phyloP scores from a whole-genome alignment of 371 early-diverging fungal species.

The Thermomucor indicae-seudaticae region DNA sequence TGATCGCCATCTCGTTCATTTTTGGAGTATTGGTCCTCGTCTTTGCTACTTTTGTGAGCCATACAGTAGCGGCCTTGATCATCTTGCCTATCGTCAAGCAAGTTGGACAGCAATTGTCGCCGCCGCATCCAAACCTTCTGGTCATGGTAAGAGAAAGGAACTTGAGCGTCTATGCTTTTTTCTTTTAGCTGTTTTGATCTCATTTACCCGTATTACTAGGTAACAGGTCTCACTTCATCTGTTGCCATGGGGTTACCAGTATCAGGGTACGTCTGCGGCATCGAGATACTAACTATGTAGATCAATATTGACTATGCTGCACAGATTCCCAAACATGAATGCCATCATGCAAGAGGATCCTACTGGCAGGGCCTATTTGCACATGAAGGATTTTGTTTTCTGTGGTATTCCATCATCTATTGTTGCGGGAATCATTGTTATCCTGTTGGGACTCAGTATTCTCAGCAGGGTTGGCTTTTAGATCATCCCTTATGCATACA shows the following conservation, averaged over 20 bases:
- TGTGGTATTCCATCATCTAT: constrained; percentile 78
- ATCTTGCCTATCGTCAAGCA: constrained; percentile 73
- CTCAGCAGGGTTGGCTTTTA: constrained; percentile 12
- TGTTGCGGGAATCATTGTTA: constrained; percentile 40
- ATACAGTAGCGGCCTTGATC: constrained; percentile 86
- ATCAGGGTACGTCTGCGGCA: constrained; percentile 46
- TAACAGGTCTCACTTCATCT: constrained; percentile 68
- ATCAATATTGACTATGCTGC: neutral
- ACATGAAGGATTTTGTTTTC: constrained; percentile 77
- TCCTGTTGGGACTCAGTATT: constrained; percentile 16
- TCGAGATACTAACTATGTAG: neutral
- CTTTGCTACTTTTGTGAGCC: constrained; percentile 87
- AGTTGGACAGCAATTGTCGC: constrained; percentile 60
- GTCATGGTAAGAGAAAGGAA: constrained; percentile 82
- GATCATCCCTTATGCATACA: neutral
- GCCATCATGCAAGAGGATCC: constrained; percentile 91
- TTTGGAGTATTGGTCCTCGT: constrained; percentile 64
- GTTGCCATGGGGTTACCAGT: constrained; percentile 92
- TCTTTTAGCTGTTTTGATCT: too few species aligned
- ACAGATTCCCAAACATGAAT: constrained; percentile 93
- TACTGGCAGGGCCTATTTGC: constrained; percentile 82
- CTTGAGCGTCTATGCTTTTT: too few species aligned
- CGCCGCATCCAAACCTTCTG: constrained; percentile 75
- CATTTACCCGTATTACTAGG: constrained; percentile 18
- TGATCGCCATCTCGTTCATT: constrained; percentile 60